A percentile compares a stretch with the other conserved stretches of the same genome.
These are phyloP conservation scores for Apophysomyces elegans DNA, from an alignment of 371 early-diverging fungal species.

Conservation along the genomic window DNA sequence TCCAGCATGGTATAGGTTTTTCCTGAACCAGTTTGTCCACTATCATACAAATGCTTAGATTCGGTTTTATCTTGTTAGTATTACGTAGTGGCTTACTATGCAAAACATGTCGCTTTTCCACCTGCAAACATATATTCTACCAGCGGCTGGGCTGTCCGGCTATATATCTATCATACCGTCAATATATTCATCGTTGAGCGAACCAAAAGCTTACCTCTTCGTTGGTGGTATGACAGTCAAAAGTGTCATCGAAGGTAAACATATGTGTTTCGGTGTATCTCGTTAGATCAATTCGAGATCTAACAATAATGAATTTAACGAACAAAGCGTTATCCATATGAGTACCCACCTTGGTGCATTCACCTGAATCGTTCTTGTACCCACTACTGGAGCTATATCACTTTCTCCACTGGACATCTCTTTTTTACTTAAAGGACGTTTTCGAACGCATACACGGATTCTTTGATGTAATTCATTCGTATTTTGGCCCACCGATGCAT, in stretches of 20 bases:
- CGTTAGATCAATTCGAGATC: constrained; percentile 92
- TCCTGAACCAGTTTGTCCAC: constrained; percentile 96
- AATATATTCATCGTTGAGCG: too few species aligned
- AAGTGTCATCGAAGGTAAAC: constrained; percentile 97
- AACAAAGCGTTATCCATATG: neutral
- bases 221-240: constrained; percentile 83
- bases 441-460: constrained; percentile 97
- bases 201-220: constrained; percentile 60
- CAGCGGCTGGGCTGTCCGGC: constrained; percentile 88
- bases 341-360: constrained; percentile 85
- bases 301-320: constrained; percentile 25
- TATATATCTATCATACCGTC: constrained; percentile 67
- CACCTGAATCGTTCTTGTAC: constrained; percentile 74
- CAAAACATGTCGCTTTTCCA: constrained; percentile 98
- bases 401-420: constrained; percentile 76
- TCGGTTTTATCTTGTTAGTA: neutral
- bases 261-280: constrained; percentile 92
- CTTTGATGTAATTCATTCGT: constrained; percentile 64
- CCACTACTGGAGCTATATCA: constrained; percentile 79
- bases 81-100: constrained; percentile 72
- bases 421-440: constrained; percentile 89
- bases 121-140: constrained; percentile 95
- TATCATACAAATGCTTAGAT: constrained; percentile 19
- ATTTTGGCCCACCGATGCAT: neutral
- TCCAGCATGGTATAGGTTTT: constrained; percentile 99